Base-by-base conservation (phyloP, 306 rosid genomes). In the Cercis canadensis region DNA sequence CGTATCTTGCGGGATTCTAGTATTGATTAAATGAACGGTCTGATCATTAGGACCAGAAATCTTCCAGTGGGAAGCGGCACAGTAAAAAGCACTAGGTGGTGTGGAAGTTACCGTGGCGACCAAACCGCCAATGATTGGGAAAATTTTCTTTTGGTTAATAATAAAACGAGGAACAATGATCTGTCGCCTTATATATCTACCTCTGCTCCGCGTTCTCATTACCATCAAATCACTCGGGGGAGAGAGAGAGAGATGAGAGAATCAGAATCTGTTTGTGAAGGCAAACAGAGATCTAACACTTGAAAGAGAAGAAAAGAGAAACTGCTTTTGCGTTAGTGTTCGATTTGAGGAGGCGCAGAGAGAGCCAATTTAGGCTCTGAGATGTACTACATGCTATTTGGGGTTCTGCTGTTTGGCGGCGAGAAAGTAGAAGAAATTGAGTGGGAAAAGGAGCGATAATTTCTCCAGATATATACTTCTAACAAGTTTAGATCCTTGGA, bases 371-470 rank as follows among this genome's bases (percentile, higher is more conserved):
- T 7, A 51, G 80, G 81, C 83, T 67, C 80, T 74, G 83, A 86
- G 60, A 86, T 84, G 96, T 52, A 36, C 45, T n/a, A 69, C 44
- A 51, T 46, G 19, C 69, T 32, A 67, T 65, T 73, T 15, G 62
- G 57, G 46, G 29, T 77, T 51, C 55, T 76, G 51, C 62, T 50
- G n/a, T 79, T 79, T 33, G 58, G 73, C 51, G 83, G 88, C 57
- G 73, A 78, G 56, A 68, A 85, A 67, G 64, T 78, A 10, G 71
- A 82, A 43, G 90, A 84, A 11, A 70, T 64, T 70, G 53, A 80
- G 76, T 89, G 96, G 92, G 88, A 84, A 70, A 86, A 80, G 44
- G 87, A 87, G 82, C 36, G 88, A 89, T 87, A 82, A 76, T 36
- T 56, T 4, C 70, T 34, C 73, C 63, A 10, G 0, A 18, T 11